phyloP scores from a whole-genome alignment of 2,329 filamentous ascomycete genomes.

The Thermoascus crustaceus region DNA sequence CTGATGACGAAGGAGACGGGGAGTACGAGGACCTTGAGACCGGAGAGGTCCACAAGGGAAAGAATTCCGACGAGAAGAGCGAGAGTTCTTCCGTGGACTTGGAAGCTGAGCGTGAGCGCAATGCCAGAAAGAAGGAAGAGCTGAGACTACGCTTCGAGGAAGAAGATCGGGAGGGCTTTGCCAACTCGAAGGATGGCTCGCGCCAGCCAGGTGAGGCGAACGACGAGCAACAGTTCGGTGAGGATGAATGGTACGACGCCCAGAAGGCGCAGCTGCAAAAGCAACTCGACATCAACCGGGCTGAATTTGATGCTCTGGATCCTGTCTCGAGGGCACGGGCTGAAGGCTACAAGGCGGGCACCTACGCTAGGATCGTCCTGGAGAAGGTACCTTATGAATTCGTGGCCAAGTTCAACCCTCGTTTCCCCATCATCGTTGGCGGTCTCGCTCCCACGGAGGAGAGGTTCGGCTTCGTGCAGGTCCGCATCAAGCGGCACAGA shows the following conservation, averaged over 20 bases:
- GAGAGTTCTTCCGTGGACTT: constrained; percentile 42
- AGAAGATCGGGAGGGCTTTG: constrained; percentile 91
- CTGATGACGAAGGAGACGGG: constrained; percentile 61
- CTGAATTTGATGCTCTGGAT: constrained; percentile 83
- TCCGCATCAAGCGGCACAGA: constrained; percentile 91
- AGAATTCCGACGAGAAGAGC: constrained; percentile 42
- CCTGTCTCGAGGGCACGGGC: constrained; percentile 72
- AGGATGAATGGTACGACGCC: constrained; percentile 97
- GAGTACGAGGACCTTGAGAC: constrained; percentile 81
- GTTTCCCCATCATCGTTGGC: constrained; percentile 77
- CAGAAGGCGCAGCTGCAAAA: constrained; percentile 94
- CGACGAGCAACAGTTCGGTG: constrained; percentile 73
- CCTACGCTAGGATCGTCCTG: constrained; percentile 85
- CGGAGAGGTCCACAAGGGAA: constrained; percentile 47
- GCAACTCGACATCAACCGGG: constrained; percentile 92
- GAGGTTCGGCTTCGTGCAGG: constrained; percentile 88
- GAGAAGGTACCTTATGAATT: constrained; percentile 89
- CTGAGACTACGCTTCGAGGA: constrained; percentile 91
- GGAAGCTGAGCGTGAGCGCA: constrained; percentile 83
- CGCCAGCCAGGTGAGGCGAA: constrained; percentile 61
- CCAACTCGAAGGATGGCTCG: constrained; percentile 73
- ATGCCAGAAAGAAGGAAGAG: constrained; percentile 88
- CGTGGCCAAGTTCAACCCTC: constrained; percentile 69
- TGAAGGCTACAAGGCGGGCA: constrained; percentile 85
- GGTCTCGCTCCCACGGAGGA: constrained; percentile 92